Base-by-base conservation (phyloP, 495 filamentous ascomycete genomes). In the Talaromyces liani region DNA sequence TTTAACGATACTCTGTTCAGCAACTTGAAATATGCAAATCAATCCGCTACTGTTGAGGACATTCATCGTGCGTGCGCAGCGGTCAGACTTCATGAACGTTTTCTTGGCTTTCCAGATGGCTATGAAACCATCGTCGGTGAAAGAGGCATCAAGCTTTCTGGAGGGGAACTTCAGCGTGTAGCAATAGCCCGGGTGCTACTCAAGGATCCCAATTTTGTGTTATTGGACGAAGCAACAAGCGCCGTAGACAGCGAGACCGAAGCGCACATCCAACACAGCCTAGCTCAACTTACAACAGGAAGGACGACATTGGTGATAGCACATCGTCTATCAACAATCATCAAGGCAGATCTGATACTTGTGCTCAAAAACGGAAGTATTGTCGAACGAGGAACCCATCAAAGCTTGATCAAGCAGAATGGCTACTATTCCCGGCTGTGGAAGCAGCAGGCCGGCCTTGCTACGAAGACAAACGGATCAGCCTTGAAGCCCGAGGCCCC, bases 91-190 rank as follows among this genome's bases (percentile, higher is more conserved):
- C 92, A 97, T 68, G 91, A 93, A 62, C 97, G 97, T 71, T 87
- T 98, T 69, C 83, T 74, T 16, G 75, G 77, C n/a, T 78, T 98
- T 7, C 93, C 94, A 0, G 89, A 97, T 70, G 88, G 89, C 1
- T 98, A 97, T 70, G 87, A 97, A 68, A 98, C 94, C 0, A 90
- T 93, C 65, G 94, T 98, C 56, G 94, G 94, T 62, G 93, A 98
- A 73, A 88, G 93, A 51, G 94, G 94, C 14, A 95, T 96, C 73
- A 75, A 97, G 47, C 81, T 98, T 41, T 93, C 89, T 62, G 94
- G 94, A 73, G 94, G 94, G 24, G 94, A 98, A 76, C 97, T 97
- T 72, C 94, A 98, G 72, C 90, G 94, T 64, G 94, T 97, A 71
- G 85, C 86, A 3, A 89, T 89, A 74, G 93, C 94, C 7, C 85